Evolutionary conservation across 2,329 filamentous ascomycete genomes (phyloP).

Genomic region (Bipolaris cookei): DNA sequence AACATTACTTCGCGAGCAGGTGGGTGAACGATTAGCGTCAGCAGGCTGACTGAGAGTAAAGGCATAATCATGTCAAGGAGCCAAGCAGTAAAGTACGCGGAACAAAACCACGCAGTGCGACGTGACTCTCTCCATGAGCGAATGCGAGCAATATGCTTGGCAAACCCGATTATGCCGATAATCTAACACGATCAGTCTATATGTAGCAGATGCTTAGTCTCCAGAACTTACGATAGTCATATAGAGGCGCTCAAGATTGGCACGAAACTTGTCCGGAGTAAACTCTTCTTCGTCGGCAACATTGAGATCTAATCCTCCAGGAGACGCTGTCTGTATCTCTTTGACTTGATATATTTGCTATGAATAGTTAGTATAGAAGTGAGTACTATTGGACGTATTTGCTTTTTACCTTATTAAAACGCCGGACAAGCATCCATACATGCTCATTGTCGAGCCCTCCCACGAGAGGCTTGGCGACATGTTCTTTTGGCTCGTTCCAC

Average conservation of each 20-base stretch:
- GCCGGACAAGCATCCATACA: constrained; percentile 71
- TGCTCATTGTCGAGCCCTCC: constrained; percentile 75
- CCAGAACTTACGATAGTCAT: constrained; percentile 66
- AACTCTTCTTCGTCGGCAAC: constrained; percentile 84
- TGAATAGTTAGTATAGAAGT: constrained; percentile 27
- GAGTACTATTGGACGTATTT: neutral
- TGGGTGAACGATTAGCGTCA: constrained; percentile 71
- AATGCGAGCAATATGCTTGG: constrained; percentile 77
- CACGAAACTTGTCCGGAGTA: constrained; percentile 80
- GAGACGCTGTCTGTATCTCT: constrained; percentile 63
- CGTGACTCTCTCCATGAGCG: constrained; percentile 78
- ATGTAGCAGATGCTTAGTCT: neutral
- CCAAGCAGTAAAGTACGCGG: constrained; percentile 72
- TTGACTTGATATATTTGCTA: constrained; percentile 74
- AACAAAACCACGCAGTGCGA: constrained; percentile 70
- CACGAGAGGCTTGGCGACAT: constrained; percentile 66
- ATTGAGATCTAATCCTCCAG: constrained; percentile 78
- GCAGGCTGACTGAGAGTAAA: constrained; percentile 62
- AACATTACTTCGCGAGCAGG: constrained; percentile 69
- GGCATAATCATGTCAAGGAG: constrained; percentile 73
- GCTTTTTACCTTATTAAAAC: constrained; percentile 71
- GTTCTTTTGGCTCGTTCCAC: constrained; percentile 68
- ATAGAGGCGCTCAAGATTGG: constrained; percentile 79
- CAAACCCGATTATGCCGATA: constrained; percentile 67
- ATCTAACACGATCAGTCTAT: constrained; percentile 45